Conservation (phyloP, 75 land plant genomes). For the Selaginella tamariscina region DNA sequence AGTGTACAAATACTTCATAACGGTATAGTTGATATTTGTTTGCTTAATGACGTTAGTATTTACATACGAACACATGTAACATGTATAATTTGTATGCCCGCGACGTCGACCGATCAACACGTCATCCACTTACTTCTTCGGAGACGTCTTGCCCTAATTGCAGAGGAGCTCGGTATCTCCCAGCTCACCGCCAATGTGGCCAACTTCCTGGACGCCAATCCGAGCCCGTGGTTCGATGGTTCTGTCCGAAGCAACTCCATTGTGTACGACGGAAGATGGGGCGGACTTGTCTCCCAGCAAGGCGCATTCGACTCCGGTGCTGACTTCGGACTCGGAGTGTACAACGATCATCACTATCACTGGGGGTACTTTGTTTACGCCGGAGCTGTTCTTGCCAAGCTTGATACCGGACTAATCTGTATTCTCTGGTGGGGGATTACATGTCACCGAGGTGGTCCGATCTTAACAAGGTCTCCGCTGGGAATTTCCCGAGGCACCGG, state of each 20-base stretch:
- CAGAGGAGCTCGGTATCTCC: conserved; percentile 18
- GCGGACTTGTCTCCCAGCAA: conserved; percentile 15
- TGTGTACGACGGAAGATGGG: conserved; percentile 24
- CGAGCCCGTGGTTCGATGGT: conserved; percentile 29
- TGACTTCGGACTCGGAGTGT: conserved; percentile 25
- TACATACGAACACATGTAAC: no score
- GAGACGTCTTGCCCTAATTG: conserved; percentile 24
- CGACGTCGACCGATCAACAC: conserved; percentile 16
- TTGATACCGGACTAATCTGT: conserved; percentile 21
- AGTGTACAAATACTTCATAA: no score
- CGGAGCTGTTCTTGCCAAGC: conserved; percentile 29
- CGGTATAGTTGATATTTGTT: no score
- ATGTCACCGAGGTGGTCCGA: conserved; percentile 8
- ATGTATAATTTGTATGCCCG: no score
- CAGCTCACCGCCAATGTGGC: conserved; percentile 10
- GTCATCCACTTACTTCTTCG: conserved; percentile 29
- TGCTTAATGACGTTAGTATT: no score
- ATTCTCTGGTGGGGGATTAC: conserved; percentile 20
- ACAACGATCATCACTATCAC: conserved; percentile 32
- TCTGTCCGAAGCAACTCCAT: conserved; percentile 17
- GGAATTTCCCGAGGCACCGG: conserved; percentile 11
- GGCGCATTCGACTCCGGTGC: conserved; percentile 17
- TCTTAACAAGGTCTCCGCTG: not conserved
- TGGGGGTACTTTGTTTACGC: conserved; percentile 33
- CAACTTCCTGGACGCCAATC: conserved; percentile 13